phyloP scores from a whole-genome alignment of 805 yeast species.

The Sporopachydermia lactativora region DNA sequence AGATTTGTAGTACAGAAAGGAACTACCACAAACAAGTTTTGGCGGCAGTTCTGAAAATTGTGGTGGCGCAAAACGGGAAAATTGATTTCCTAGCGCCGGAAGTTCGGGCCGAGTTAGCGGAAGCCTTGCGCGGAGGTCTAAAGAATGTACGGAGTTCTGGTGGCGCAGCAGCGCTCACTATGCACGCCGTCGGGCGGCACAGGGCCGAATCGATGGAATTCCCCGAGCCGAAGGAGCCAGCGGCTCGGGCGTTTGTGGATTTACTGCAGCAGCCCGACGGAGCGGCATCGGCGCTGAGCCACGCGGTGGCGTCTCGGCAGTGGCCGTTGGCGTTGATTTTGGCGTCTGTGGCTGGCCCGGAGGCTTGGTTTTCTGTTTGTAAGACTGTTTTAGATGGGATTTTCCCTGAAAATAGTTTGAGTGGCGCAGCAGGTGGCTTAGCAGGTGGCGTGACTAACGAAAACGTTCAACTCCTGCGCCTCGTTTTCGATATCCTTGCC shows the following conservation, averaged over 20 bases:
- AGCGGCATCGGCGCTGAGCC: too few species aligned
- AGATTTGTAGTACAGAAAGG: not conserved
- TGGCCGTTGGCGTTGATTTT: conserved; percentile 70
- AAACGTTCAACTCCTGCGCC: conserved; percentile 31
- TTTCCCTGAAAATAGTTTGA: conserved; percentile 25
- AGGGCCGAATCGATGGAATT: too few species aligned
- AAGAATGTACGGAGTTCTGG: too few species aligned
- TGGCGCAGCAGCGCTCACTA: too few species aligned
- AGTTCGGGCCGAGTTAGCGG: conserved; percentile 21
- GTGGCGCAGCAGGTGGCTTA: too few species aligned
- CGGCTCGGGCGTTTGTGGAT: too few species aligned
- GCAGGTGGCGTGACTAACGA: conserved; percentile 21
- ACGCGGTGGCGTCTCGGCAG: too few species aligned
- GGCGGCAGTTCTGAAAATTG: conserved; percentile 9
- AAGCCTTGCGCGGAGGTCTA: conserved; percentile 18
- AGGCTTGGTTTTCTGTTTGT: conserved; percentile 43
- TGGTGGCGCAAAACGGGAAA: conserved; percentile 12
- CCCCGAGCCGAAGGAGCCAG: too few species aligned
- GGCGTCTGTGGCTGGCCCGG: conserved; percentile 51
- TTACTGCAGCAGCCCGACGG: too few species aligned
- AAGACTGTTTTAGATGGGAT: conserved; percentile 38
- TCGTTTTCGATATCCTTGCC: conserved; percentile 38
- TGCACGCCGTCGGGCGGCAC: too few species aligned
- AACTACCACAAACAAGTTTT: not conserved
- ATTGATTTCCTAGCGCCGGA: conserved; percentile 16